Percentiles rank a stretch among this genome's conserved stretches.
phyloP scores from a whole-genome alignment of 176 grass and related monocot species.

The Sorghum bicolor region DNA sequence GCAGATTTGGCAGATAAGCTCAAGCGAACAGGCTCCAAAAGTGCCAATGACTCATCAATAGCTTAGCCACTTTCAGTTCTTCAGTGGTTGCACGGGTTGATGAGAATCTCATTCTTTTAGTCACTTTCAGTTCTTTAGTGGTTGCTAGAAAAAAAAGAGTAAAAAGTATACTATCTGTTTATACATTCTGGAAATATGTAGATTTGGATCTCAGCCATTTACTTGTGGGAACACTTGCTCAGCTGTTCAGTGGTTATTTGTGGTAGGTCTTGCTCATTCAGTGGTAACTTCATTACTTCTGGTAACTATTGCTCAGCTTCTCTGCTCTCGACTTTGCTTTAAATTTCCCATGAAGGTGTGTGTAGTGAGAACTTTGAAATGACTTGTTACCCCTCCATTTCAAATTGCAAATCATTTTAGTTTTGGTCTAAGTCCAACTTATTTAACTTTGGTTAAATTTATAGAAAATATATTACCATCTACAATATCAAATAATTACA shows the following conservation, averaged over 20 bases:
- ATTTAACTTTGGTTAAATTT: no score
- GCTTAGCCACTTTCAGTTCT: no score
- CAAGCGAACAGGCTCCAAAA: no score
- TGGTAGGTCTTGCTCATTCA: neutral
- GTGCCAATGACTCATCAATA: no score
- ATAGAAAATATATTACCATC: no score
- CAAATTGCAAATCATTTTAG: neutral
- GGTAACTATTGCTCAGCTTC: neutral
- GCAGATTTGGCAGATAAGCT: no score
- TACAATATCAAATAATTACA: no score
- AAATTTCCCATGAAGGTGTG: neutral
- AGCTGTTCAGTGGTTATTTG: neutral
- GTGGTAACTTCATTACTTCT: neutral
- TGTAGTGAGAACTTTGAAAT: neutral
- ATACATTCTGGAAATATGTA: neutral
- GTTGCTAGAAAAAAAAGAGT: neutral
- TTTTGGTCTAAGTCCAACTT: no score
- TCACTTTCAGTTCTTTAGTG: neutral
- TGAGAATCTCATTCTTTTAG: neutral
- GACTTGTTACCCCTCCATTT: neutral
- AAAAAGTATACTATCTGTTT: neutral
- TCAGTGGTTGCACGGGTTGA: neutral
- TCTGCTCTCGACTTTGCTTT: neutral
- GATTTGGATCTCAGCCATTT: neutral
- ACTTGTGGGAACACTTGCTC: neutral